These are phyloP conservation scores for Alternaria tenuissima DNA, from an alignment of 2,329 filamentous ascomycete genomes.

Conservation along the genomic window DNA sequence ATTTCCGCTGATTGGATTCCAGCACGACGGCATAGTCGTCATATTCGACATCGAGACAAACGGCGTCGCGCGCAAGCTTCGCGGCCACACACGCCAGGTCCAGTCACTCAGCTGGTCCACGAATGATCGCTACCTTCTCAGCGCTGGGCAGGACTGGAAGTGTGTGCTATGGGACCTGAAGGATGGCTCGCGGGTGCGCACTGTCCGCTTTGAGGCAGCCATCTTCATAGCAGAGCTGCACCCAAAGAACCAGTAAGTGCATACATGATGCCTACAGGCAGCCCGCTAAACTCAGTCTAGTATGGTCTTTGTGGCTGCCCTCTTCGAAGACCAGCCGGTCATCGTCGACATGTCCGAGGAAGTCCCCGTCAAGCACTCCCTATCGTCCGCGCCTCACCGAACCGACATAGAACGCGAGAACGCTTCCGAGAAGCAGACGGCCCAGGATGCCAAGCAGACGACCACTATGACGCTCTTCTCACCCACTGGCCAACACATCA, in stretches of 20 bases:
- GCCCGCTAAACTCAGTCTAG: slow-evolving; percentile 54
- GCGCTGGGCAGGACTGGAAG: slow-evolving; percentile 95
- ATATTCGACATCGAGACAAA: slow-evolving; percentile 98
- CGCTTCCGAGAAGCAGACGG: slow-evolving; percentile 82
- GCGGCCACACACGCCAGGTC: slow-evolving; percentile 91
- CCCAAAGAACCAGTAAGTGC: slow-evolving; percentile 80
- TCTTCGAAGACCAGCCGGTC: slow-evolving; percentile 92
- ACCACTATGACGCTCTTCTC: slow-evolving; percentile 94
- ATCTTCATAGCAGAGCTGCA: slow-evolving; percentile 97
- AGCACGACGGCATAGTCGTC: slow-evolving; percentile 87
- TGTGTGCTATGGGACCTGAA: slow-evolving; percentile 94
- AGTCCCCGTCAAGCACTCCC: slow-evolving; percentile 75
- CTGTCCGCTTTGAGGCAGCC: slow-evolving; percentile 88
- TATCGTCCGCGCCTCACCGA: slow-evolving; percentile 84
- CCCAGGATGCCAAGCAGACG: slow-evolving; percentile 92
- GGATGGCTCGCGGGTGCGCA: slow-evolving; percentile 75
- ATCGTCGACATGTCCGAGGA: slow-evolving; percentile 80
- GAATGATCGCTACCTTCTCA: slow-evolving; percentile 89
- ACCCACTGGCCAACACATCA: slow-evolving; percentile 82
- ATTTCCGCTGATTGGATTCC: slow-evolving; percentile 24
- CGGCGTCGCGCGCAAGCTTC: slow-evolving; percentile 91
- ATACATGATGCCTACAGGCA: background rate
- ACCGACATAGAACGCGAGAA: slow-evolving; percentile 74
- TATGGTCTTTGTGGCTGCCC: slow-evolving; percentile 84
- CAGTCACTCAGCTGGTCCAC: slow-evolving; percentile 95